phyloP scores from a whole-genome alignment of 2,329 filamentous ascomycete species.

The Xylaria hypoxylon region DNA sequence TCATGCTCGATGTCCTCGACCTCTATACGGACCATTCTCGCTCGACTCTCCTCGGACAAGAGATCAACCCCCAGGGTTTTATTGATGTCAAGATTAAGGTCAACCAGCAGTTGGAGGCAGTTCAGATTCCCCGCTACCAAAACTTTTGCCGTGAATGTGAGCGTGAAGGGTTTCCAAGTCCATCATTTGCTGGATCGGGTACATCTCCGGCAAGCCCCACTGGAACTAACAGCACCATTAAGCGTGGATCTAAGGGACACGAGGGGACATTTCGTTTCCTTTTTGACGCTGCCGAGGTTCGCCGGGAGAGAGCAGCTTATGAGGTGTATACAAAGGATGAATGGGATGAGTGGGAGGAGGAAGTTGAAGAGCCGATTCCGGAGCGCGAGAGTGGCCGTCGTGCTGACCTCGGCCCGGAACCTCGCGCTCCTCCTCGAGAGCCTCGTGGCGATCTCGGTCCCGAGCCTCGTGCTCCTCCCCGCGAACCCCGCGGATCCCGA shows the following conservation, averaged over 20 bases:
- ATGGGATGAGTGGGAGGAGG: constrained; percentile 80
- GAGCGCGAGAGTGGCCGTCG: constrained; percentile 44
- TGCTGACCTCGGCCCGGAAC: constrained; percentile 44
- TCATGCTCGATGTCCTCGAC: constrained; percentile 89
- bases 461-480: constrained; percentile 42
- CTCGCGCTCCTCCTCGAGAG: constrained; percentile 44
- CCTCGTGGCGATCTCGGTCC: constrained; percentile 46
- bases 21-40: constrained; percentile 88
- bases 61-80: constrained; percentile 80
- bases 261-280: constrained; percentile 90
- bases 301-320: constrained; percentile 75
- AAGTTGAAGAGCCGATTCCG: constrained; percentile 74
- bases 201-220: constrained; percentile 55
- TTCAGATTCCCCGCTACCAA: constrained; percentile 72
- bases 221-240: constrained; percentile 49
- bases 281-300: constrained; percentile 81
- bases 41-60: constrained; percentile 77
- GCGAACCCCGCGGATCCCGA: constrained; percentile 41
- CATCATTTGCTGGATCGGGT: constrained; percentile 53
- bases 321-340: constrained; percentile 77
- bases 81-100: constrained; percentile 88
- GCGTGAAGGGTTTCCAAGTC: constrained; percentile 50
- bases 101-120: constrained; percentile 80
- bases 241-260: constrained; percentile 49
- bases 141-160: constrained; percentile 68